These are phyloP conservation scores for Penicillium brevicompactum DNA, from an alignment of 2,329 filamentous ascomycete genomes.

Conservation along the genomic window DNA sequence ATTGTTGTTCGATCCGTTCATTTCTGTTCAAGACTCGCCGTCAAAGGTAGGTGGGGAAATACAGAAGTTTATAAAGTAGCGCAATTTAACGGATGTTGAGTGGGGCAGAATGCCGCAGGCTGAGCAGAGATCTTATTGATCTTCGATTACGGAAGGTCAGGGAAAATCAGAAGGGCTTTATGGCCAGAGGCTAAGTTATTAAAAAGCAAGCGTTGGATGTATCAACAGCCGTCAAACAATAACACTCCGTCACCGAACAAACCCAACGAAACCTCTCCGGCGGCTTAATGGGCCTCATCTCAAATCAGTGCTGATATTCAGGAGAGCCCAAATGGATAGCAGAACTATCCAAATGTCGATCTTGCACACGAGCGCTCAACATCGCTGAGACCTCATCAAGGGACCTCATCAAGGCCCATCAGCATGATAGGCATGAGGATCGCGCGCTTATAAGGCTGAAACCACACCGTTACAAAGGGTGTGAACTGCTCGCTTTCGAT, in stretches of 20 bases:
- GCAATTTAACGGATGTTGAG: background rate
- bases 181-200: background rate
- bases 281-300: slow-evolving; percentile 1
- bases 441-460: background rate
- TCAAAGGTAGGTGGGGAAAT: background rate
- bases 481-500: background rate
- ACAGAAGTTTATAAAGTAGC: background rate
- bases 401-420: too few relatives aligned
- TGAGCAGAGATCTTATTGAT: background rate
- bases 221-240: background rate
- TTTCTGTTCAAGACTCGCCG: background rate
- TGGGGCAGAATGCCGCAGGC: background rate
- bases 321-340: background rate
- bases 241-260: background rate
- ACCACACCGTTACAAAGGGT: background rate
- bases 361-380: background rate
- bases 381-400: background rate
- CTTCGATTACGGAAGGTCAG: too few relatives aligned
- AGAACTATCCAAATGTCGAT: background rate
- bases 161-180: too few relatives aligned
- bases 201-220: background rate
- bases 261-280: background rate
- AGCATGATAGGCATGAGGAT: background rate
- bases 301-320: background rate
- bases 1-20: background rate